phyloP scores from a whole-genome alignment of 2,329 filamentous ascomycete species.

The Fusarium chuoi region DNA sequence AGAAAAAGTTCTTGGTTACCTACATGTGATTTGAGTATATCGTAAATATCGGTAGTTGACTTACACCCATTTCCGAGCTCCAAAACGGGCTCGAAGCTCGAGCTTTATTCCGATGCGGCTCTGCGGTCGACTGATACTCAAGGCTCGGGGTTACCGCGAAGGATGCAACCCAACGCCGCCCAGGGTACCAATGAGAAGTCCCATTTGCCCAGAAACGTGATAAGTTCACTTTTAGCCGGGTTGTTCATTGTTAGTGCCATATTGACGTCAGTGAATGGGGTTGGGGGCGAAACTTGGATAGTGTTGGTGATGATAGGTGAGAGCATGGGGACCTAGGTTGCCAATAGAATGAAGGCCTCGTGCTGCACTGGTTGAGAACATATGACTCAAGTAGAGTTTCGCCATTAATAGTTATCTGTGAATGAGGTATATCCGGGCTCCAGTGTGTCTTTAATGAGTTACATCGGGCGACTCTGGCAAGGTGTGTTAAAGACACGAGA shows the following conservation, averaged over 20 bases:
- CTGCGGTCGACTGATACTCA: neutral
- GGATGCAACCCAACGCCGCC: neutral
- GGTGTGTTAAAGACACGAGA: neutral
- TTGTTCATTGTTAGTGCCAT: neutral
- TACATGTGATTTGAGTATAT: neutral
- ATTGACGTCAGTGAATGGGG: neutral
- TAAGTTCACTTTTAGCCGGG: neutral
- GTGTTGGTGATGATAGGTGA: neutral
- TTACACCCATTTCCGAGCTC: neutral
- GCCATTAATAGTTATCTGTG: neutral
- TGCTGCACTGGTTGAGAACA: neutral
- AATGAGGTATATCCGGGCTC: neutral
- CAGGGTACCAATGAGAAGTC: neutral
- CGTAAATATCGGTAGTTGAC: neutral
- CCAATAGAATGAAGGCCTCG: neutral
- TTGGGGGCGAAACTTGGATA: neutral
- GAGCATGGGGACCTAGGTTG: neutral
- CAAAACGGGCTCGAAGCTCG: neutral
- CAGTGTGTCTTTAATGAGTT: neutral
- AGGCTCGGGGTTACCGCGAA: neutral
- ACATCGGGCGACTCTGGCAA: neutral
- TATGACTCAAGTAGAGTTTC: neutral
- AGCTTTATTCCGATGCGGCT: constrained; percentile 19
- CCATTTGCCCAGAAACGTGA: neutral
- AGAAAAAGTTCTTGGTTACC: neutral